A percentile compares a stretch with the other conserved stretches of the same genome.
These are phyloP conservation scores for Cordyceps militaris DNA, from an alignment of 2,329 filamentous ascomycete genomes.

Conservation along the genomic window DNA sequence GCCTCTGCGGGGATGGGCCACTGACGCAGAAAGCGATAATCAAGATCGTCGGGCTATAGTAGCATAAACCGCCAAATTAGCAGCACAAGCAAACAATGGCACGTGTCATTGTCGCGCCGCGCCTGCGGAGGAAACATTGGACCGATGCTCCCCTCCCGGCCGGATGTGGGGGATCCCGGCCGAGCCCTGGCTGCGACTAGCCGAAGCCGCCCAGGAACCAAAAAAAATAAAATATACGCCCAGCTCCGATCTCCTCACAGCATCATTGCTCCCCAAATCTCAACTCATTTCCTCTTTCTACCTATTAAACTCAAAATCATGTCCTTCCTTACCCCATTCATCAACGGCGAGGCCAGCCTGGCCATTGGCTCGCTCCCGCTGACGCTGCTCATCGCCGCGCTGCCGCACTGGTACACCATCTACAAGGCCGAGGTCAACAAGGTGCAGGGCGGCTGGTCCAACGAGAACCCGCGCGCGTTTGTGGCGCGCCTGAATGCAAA, in stretches of 20 bases:
- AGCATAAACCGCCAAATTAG: background rate
- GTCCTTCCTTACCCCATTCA: slow-evolving; percentile 4
- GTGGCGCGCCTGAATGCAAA: slow-evolving; percentile 12
- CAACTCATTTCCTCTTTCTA: background rate
- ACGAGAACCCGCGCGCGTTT: slow-evolving; percentile 14
- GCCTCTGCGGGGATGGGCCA: too few species aligned
- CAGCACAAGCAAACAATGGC: background rate
- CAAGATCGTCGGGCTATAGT: background rate
- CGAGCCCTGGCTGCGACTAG: background rate
- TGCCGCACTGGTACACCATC: slow-evolving; percentile 15
- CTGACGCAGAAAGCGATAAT: too few species aligned
- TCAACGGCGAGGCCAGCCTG: slow-evolving; percentile 11
- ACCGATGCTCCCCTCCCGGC: background rate
- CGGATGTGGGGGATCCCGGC: background rate
- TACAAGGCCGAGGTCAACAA: slow-evolving; percentile 13
- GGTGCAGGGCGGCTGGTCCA: slow-evolving; percentile 14
- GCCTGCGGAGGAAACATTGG: background rate
- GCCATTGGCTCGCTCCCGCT: slow-evolving; percentile 14
- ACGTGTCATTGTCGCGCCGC: background rate
- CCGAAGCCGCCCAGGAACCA: background rate
- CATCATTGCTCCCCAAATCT: background rate
- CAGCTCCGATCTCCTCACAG: background rate
- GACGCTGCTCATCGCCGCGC: slow-evolving; percentile 12
- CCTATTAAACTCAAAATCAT: background rate
- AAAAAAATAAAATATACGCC: background rate